These are phyloP conservation scores for Penicillium italicum DNA, from an alignment of 2,329 filamentous ascomycete genomes.

Conservation along the genomic window DNA sequence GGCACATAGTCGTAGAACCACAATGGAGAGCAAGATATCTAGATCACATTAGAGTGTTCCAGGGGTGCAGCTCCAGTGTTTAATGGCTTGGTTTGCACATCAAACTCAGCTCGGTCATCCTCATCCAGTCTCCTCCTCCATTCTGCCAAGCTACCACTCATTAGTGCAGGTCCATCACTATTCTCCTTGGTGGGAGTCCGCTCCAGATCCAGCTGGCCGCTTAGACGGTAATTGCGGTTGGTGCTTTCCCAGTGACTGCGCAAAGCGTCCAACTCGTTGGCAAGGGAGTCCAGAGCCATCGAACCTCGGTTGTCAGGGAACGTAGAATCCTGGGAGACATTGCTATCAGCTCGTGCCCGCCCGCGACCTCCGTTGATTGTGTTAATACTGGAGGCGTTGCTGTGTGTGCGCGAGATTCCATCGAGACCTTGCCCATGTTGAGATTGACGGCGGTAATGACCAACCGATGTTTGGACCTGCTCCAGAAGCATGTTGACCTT, in stretches of 20 bases:
- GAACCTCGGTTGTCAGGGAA: conserved; percentile 57
- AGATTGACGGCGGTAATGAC: conserved; percentile 82
- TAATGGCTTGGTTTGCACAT: conserved; percentile 28
- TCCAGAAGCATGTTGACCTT: conserved; percentile 91
- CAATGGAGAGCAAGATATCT: conserved; percentile 12
- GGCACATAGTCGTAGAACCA: conserved; percentile 25
- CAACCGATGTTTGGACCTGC: conserved; percentile 89
- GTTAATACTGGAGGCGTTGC: conserved; percentile 50
- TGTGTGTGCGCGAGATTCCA: conserved; percentile 51
- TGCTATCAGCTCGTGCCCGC: conserved; percentile 41
- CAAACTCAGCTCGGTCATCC: conserved; percentile 43
- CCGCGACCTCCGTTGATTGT: conserved; percentile 32
- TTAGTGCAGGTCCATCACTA: conserved; percentile 34
- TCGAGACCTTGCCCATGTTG: conserved; percentile 43
- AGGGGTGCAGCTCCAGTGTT: conserved; percentile 19
- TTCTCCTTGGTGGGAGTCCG: conserved; percentile 48
- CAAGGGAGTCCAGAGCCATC: conserved; percentile 81
- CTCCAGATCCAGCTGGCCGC: conserved; percentile 86
- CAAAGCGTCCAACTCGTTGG: conserved; percentile 85
- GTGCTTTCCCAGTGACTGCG: conserved; percentile 92
- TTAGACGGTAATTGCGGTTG: conserved; percentile 90
- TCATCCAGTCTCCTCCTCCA: conserved; percentile 76
- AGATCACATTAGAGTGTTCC: conserved; percentile 36
- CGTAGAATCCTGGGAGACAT: conserved; percentile 41
- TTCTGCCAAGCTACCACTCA: conserved; percentile 71